These are phyloP conservation scores for Chaetomium olivaceum DNA, from an alignment of 2,329 filamentous ascomycete genomes.

Conservation along the genomic window DNA sequence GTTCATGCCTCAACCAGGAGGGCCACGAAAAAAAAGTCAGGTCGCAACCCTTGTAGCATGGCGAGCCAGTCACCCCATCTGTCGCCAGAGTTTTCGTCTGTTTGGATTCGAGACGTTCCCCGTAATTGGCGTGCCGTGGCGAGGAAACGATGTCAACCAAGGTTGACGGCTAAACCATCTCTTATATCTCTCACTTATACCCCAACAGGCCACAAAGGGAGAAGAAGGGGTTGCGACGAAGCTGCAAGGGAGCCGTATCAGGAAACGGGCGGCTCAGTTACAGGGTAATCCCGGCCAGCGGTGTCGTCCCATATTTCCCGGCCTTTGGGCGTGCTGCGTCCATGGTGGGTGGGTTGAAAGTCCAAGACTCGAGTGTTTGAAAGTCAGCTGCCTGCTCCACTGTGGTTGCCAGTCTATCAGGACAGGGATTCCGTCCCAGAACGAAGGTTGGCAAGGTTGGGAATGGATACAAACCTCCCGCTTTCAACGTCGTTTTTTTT, in stretches of 20 bases:
- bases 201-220: conserved; percentile 25
- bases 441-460: conserved; percentile 2
- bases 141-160: conserved; percentile 24
- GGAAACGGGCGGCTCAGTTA: conserved; percentile 29
- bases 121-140: conserved; percentile 25
- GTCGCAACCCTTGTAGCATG: conserved; percentile 24
- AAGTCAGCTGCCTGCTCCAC: conserved; percentile 12
- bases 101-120: conserved; percentile 25
- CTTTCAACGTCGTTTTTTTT: neutral
- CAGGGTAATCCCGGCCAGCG: conserved; percentile 28
- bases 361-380: neutral
- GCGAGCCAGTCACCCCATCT: conserved; percentile 22
- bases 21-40: conserved; percentile 20
- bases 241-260: conserved; percentile 30
- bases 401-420: neutral
- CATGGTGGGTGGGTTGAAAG: neutral
- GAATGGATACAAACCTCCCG: conserved; percentile 13
- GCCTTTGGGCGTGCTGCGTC: conserved; percentile 23
- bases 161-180: conserved; percentile 29
- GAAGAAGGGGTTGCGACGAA: conserved; percentile 25
- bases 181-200: conserved; percentile 29
- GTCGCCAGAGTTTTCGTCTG: conserved; percentile 21
- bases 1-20: conserved; percentile 22
- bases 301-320: conserved; percentile 19
- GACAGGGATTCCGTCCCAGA: conserved; percentile 15